Evolutionary conservation across 1,284 basidiomycete species (phyloP).

Genomic region (Ganoderma lucidum): DNA sequence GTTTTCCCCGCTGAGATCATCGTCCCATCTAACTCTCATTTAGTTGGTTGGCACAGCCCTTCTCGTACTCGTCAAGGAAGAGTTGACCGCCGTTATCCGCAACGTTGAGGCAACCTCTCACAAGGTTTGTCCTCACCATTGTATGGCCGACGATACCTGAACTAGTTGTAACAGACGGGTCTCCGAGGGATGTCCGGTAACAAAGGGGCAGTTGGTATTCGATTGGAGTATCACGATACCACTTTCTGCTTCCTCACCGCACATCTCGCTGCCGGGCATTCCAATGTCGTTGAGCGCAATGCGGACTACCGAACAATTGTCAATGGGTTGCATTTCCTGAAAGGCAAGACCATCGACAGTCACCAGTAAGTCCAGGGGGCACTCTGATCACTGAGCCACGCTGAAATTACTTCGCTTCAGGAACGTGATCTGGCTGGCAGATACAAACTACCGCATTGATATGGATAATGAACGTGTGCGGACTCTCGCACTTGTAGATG

Average conservation of each 20-base stretch:
- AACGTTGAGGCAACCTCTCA: constrained; percentile 92
- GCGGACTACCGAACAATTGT: constrained; percentile 92
- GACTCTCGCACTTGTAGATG: constrained; percentile 63
- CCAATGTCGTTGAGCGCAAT: constrained; percentile 91
- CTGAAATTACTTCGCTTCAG: constrained; percentile 47
- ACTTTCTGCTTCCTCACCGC: constrained; percentile 96
- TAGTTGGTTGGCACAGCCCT: constrained; percentile 96
- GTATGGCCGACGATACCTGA: constrained; percentile 7
- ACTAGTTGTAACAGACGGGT: constrained; percentile 72
- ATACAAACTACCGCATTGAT: constrained; percentile 95
- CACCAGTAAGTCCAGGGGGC: constrained; percentile 76
- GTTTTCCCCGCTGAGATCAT: not conserved
- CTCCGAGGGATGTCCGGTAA: constrained; percentile 97
- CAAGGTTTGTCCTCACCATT: constrained; percentile 63
- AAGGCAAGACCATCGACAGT: constrained; percentile 87
- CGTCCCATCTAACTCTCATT: constrained; percentile 3
- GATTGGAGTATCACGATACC: constrained; percentile 91
- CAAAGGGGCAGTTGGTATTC: constrained; percentile 94
- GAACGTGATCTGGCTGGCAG: constrained; percentile 93
- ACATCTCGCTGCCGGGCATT: constrained; percentile 94
- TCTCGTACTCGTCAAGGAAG: constrained; percentile 84
- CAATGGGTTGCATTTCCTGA: constrained; percentile 84
- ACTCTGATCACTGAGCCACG: not conserved
- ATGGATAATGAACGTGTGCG: constrained; percentile 86
- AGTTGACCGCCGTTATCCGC: constrained; percentile 81